These are phyloP conservation scores for Stereum hirsutum DNA, from an alignment of 1,284 basidiomycete species.

Conservation along the genomic window DNA sequence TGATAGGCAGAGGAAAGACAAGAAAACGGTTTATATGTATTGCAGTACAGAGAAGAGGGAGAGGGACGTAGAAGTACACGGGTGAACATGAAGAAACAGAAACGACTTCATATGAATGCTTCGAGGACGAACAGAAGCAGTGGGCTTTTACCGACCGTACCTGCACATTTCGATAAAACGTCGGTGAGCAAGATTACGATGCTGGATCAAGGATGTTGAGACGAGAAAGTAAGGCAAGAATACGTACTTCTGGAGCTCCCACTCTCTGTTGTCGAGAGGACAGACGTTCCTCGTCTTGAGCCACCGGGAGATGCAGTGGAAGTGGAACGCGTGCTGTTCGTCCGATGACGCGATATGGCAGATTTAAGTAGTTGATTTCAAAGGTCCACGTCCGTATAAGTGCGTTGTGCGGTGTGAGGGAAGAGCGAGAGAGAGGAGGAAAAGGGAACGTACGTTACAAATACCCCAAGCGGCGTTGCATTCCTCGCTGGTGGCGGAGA, in stretches of 20 bases:
- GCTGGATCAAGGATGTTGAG: not conserved
- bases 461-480: constrained; percentile 99
- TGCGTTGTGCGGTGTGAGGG: not conserved
- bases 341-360: not conserved
- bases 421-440: not conserved
- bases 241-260: constrained; percentile 88
- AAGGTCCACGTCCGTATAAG: not conserved
- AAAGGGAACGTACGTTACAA: constrained; percentile 74
- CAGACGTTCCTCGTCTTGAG: constrained; percentile 99
- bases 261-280: constrained; percentile 94
- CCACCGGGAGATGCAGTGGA: constrained; percentile 99
- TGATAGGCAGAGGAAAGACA: too few species aligned
- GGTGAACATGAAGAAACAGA: too few species aligned
- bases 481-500: constrained; percentile 92
- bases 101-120: too few species aligned
- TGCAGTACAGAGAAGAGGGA: too few species aligned
- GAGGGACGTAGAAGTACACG: too few species aligned
- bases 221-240: not conserved
- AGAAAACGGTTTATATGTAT: too few species aligned
- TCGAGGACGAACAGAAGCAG: too few species aligned
- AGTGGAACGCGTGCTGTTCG: constrained; percentile 96
- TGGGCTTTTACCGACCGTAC: too few species aligned
- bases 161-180: too few species aligned
- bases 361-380: not conserved
- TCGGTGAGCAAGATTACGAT: too few species aligned